Evolutionary conservation across 2,329 filamentous ascomycete species (phyloP), one percentile per base, ranked within the genome.

Genomic region (Paramyrothecium sp.): DNA sequence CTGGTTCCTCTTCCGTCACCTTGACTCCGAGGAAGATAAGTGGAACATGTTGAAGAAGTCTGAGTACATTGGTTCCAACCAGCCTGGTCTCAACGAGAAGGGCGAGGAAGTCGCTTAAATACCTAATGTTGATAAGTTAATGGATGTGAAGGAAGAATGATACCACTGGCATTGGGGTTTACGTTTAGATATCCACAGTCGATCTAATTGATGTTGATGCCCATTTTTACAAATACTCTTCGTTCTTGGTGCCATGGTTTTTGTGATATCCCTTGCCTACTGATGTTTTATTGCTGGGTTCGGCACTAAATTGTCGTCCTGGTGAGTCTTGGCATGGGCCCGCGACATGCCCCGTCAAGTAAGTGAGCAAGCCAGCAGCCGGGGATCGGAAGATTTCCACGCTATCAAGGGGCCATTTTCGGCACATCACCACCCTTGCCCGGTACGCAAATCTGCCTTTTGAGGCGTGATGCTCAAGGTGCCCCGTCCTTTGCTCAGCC

Each of bases 11-110:
- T 90, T 89, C 76, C 75, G 79, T 44, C 76, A 82, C n/a, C 77
- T 89, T 11, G 89, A 92, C 67, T 74, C 72, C 23, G 77, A 87
- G 61, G 90, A 92, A 68, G 89, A 92, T 69, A 77, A 80, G 64
- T 75, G 89, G 62, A 92, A 92, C 71, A 81, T 85, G 80, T 72
- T 85, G 53, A 70, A 75, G 70, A 75, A 73, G 64, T 77, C 76
- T 21, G 68, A 77, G 61, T 80, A 64, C 60, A 66, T 76, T 61
- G 78, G 78, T 46, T 55, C 62, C n/a, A 68, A 72, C 63, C 67
- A 76, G 65, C 78, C 68, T 1, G 71, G 69, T 49, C 20, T 66
- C 20, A 62, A 63, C 54, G 70, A 73, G 62, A 66, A 69, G 62
- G 46, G 55, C 19, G 54, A 58, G 51, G 23, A 53, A 16, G 21